These are phyloP conservation scores for Trypanosoma cruzi DNA, from an alignment of 208 protist species.

Conservation along the genomic window DNA sequence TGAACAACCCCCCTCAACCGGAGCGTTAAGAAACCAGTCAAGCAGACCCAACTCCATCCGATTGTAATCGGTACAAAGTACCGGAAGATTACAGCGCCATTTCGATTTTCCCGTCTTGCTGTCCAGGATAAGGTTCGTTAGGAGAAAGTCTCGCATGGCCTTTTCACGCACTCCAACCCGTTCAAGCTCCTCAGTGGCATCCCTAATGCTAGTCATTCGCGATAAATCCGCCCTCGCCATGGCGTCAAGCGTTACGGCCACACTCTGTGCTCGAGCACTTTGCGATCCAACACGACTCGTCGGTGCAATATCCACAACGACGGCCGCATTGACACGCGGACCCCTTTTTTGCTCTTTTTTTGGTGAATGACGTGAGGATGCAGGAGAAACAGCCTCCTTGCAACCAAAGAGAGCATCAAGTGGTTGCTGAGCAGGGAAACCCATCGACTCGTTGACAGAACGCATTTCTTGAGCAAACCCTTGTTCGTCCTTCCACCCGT, in stretches of 20 bases:
- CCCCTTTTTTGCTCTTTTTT: neutral
- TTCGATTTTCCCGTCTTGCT: constrained; percentile 34
- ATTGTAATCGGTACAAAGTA: constrained; percentile 14
- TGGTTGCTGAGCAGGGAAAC: constrained; percentile 44
- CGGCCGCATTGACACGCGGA: constrained; percentile 47
- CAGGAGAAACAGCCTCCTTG: neutral
- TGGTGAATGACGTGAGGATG: neutral
- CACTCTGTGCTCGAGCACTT: constrained; percentile 12
- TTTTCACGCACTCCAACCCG: constrained; percentile 59
- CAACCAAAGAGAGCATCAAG: constrained; percentile 49
- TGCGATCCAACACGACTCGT: constrained; percentile 27
- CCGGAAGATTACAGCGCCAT: constrained; percentile 39
- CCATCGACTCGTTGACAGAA: constrained; percentile 56
- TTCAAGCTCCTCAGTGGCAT: constrained; percentile 47
- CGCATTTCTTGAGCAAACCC: constrained; percentile 47
- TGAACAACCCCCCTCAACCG: neutral
- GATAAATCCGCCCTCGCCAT: constrained; percentile 62
- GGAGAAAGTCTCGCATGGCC: constrained; percentile 74
- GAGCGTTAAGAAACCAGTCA: constrained; percentile 28
- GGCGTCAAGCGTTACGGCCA: constrained; percentile 40
- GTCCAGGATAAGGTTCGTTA: constrained; percentile 73
- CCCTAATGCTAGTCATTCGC: constrained; percentile 51
- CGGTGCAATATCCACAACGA: constrained; percentile 84
- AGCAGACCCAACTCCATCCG: constrained; percentile 8
- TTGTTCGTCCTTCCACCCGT: constrained; percentile 24